Evolutionary conservation across 139 green algal species (phyloP), one percentile per base, ranked within the genome.

Genomic region (Volvox reticuliferus): DNA sequence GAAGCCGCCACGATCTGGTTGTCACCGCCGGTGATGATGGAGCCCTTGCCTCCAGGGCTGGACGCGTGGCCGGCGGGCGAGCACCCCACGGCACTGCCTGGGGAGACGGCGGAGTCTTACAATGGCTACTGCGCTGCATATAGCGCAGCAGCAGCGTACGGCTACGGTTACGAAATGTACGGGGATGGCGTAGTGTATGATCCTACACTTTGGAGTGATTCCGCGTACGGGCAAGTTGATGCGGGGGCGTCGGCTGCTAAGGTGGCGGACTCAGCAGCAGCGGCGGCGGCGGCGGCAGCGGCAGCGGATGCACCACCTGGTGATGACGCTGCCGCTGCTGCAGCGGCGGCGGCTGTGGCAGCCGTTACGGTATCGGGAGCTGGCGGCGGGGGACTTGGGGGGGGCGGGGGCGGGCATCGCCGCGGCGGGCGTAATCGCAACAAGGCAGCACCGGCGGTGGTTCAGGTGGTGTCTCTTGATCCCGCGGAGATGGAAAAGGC

Each of bases 401-500:
- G 88, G 71, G 18, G 77, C 94, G 75, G 75, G 3, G 75, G 75
- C 30, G 68, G 87, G 1, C 79, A 69, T 28, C 28, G 81, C 14
- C 24, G 81, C 13, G 73, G 71, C 65, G 73, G 69, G 22, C 80
- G 78, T 50, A 76, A 87, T n/a, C 80, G 92, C 82, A 86, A 89
- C 80, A 87, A 91, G 73, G 91, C 93, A n/a, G 91, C 88, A 65
- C 88, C 89, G 1, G 81, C 95, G 36, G 91, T 92, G 44, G 94
- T 97, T 65, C 94, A 95, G 77, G 86, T 94, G 61, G 91, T 92
- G 33, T 77, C 28, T 28, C 35, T 92, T 79, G 90, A 92, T 79
- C 62, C 73, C 26, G 82, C 71, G 67, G 82, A 88, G 55, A 33
- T 88, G 85, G 88, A 90, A 65, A 65, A 37, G 79, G 86, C 86